Evolutionary conservation across 129 eudicot genomes (phyloP), one percentile per base, ranked within the genome.

Genomic region (Mikania micrantha): DNA sequence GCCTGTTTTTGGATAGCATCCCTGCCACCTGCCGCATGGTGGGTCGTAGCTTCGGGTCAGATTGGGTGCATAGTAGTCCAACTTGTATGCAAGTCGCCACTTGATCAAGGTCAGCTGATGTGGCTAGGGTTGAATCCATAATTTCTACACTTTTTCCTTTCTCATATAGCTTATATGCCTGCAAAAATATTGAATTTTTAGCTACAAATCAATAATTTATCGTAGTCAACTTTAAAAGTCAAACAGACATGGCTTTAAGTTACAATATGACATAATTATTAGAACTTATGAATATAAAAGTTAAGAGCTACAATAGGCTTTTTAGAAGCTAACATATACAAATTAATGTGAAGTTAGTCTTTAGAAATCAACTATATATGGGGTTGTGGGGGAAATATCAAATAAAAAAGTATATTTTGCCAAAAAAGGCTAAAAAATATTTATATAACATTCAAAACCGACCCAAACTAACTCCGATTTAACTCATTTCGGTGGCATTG

Each of bases 151-250:
- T 81, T 73, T 78, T 84, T 1, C 85, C 84, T 64, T 74, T 80
- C 80, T 81, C 88, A 76, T 80, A 82, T 22, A 84, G 84, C 67
- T 84, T 84, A 73, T 80, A 93, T 3, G 85, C 95, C 98, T 88
- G 84, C 48, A 49, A n/a, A 10, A 53, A 17, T 63, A 13, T 24
- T 50, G 44, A 64, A 11, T 12, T 36, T 64, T 52, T 12, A 54
- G 69, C 47, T 64, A 28, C 35, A 49, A 38, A 40, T 66, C 45
- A 35, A 24, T 17, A 44, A 25, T 12, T 10, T 24, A 56, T 19
- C 20, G 60, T 34, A 45, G 49, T 28, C 29, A 66, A 74, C 38
- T 29, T 53, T 31, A 16, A 42, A 65, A 66, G 59, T 40, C 35
- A 59, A 69, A 53, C 2, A 25, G 64, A 36, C 63, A 1, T 3